Evolutionary conservation across 257 asterid species (phyloP), one percentile per base, ranked within the genome.

Genomic region (Plantago elongata): DNA sequence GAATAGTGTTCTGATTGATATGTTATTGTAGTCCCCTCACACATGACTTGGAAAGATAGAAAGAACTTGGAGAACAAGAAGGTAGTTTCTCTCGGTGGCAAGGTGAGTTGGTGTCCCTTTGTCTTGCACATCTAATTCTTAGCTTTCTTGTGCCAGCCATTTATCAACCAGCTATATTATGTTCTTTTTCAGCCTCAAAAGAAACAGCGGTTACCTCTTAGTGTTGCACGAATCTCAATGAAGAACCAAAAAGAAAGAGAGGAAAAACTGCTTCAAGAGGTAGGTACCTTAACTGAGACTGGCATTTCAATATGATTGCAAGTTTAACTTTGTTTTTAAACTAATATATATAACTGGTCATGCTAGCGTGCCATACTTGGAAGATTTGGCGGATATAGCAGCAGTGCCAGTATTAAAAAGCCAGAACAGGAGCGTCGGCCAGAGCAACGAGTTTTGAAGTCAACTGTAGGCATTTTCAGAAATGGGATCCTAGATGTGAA

Each of bases 221-320:
- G 95, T 59, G 90, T 92, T 17, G 95, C 95, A 11, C 78, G 85
- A 62, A 80, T 77, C 54, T 37, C 67, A 62, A 89, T 89, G 97
- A 89, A 89, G 89, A 86, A 83, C 42, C 96, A 84, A 71, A 83
- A 86, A 76, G 90, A 86, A 71, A 81, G 93, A 75, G 97, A 89
- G 47, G 83, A 76, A 57, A 83, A 83, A 72, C 5, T 61, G 74
- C 82, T 55, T 52, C 73, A 81, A 65, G 95, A 92, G 97, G 99
- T 89, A 58, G 27, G 16, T 40, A 55, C 40, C 40, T 34, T 34
- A 34, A 10, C 14, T 58, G 27, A 22, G 27, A 38, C 66, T 34
- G 51, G 45, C 67, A 45, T 58, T 45, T 49, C 46, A 37, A 29
- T 45, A 17, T 18, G 16, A 5, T 13, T 12, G 22, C 57, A 51